Conservation (phyloP, 352 stramenopile species). For the Phytophthora podocarpi region DNA sequence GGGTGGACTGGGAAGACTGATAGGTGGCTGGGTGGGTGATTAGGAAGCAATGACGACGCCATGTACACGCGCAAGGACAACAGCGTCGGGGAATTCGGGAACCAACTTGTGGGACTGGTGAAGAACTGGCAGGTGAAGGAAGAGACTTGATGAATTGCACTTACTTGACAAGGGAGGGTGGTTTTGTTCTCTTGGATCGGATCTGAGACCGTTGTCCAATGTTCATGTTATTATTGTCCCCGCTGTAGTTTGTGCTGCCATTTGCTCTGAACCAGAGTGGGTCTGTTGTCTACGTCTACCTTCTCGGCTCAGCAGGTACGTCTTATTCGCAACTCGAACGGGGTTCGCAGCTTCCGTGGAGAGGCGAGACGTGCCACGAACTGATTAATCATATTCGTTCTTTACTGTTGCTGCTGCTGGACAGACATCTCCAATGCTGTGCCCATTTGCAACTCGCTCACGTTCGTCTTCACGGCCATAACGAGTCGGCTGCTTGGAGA, state of each 20-base stretch:
- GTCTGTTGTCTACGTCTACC: constrained; percentile 79
- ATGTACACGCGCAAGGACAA: constrained; percentile 74
- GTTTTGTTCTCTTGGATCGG: too few species aligned
- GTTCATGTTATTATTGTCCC: neutral
- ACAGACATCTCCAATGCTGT: constrained; percentile 85
- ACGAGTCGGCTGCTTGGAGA: constrained; percentile 80
- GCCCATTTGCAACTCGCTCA: constrained; percentile 90
- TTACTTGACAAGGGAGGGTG: neutral
- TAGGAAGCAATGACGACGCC: constrained; percentile 55
- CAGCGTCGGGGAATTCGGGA: constrained; percentile 50
- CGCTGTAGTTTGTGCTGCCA: constrained; percentile 74
- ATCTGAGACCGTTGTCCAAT: neutral
- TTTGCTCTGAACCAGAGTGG: constrained; percentile 87
- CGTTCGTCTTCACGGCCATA: constrained; percentile 88
- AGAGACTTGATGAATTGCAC: neutral
- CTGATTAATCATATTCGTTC: neutral
- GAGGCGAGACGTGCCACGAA: too few species aligned
- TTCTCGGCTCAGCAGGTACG: constrained; percentile 74
- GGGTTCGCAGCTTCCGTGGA: neutral
- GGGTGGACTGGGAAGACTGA: neutral
- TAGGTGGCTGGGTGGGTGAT: neutral
- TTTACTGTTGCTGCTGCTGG: neutral
- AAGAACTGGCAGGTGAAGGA: constrained; percentile 77
- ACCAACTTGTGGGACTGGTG: constrained; percentile 49
- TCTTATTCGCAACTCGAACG: neutral